Evolutionary conservation across 345 rosid species (phyloP), one percentile per base, ranked within the genome.

Genomic region (Lagerstroemia speciosa): DNA sequence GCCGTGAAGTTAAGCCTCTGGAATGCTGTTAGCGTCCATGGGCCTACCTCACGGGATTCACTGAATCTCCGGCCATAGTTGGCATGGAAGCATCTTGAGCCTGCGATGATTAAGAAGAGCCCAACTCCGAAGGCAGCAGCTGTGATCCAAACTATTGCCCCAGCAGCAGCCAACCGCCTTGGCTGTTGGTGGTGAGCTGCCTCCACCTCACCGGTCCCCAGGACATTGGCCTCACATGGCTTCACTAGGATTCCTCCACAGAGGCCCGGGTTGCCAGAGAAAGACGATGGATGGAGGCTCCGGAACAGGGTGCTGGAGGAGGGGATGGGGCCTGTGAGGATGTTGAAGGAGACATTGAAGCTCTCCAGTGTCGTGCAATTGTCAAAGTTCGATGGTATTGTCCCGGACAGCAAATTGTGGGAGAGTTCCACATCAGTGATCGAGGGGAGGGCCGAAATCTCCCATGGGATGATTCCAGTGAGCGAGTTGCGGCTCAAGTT

Each of bases 11-110:
- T 94, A 32, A 94, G 69, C 73, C 95, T 78, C 69, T 89, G 99
- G 67, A 91, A 94, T 19, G 99, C 97, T 5, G 97, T 94, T 41
- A 94, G 69, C 64, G 84, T 91, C 97, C 97, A 94, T 70, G 92
- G 97, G 24, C 96, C 99, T 57, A 75, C 74, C 68, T 85, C 97
- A 8, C 83, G 78, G 0, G 83, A 83, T 3, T 73, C 74, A 19
- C 60, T 69, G 5, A 79, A 81, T 40, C 81, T 41, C 46, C 46
- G 80, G 76, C 80, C 68, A 71, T 84, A 85, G 60, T 65, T 88
- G 1, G 85, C 84, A 71, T 79, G 86, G 84, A 87, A 89, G 75
- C 95, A 91, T 29, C 93, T 73, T 2, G 90, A 85, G n/a, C 87
- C 93, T 0, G 96, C 99, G 6, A 91, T 88, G 15, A 91, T 88